Evolutionary conservation across 2,329 filamentous ascomycete species (phyloP), one percentile per base, ranked within the genome.

Genomic region (Didymella segeticola): DNA sequence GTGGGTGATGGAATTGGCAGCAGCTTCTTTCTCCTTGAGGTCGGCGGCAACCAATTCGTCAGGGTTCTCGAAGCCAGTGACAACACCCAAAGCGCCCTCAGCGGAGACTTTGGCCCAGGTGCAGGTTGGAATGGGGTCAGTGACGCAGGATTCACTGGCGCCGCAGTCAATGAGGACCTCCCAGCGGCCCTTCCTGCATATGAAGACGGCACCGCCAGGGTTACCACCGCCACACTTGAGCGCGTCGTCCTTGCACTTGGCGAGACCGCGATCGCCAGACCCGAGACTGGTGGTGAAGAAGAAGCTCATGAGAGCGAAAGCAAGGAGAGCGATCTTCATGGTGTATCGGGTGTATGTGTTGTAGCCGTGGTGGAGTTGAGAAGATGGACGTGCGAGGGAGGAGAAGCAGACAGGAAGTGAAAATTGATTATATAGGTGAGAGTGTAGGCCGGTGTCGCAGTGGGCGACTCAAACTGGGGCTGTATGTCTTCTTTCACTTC

Each of bases 231-330:
- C 47, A 11, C 39, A 53, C 30, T 53, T 11, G 14, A 45, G 17
- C 4, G 10, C 5, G 4, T 36, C 37, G 8, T 47, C 36, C 26
- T 38, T 43, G 27, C 49, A 53, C 4, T 12, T 14, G 4, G 31
- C 9, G 4, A 20, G 31, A 10, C 20, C 20, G 23, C 14, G 26
- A 12, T 14, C 22, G 3, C 12, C 8, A 20, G 30, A 17, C 6
- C 19, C 33, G 25, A 51, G 25, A 3, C 25, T 23, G 25, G 25
- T 9, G 20, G 6, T 10, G 20, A 34, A 5, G 26, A 45, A 26
- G 26, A 45, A 15, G 47, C 41, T 39, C 39, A 25, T 39, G 22
- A 51, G 33, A 45, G 47, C 41, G 33, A 45, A n/a, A 11, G 33
- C n/a, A 3, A 45, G 3, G 20, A 19, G 8, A 3, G 2, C 4